Percentiles rank a stretch among this genome's conserved stretches.
phyloP scores from a whole-genome alignment of 495 filamentous ascomycete species.

The Barbatosphaeria neglecta region DNA sequence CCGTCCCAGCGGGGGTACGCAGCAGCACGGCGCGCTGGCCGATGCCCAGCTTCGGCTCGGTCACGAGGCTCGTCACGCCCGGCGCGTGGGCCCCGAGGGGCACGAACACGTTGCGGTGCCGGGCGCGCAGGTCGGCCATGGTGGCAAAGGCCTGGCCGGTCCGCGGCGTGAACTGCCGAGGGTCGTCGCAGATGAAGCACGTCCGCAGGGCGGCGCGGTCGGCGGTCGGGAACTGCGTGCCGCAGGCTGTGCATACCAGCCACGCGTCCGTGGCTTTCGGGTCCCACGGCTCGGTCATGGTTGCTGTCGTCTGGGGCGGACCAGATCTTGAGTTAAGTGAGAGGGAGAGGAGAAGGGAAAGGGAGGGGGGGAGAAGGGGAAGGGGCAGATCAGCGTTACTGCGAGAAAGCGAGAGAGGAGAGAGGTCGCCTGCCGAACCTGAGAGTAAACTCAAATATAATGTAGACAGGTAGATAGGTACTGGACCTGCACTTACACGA shows the following conservation, averaged over 20 bases:
- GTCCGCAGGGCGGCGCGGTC: constrained; percentile 28
- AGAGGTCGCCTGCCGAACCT: too few relatives aligned
- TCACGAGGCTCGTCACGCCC: constrained; percentile 42
- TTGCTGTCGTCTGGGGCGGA: neutral
- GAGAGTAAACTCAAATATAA: too few relatives aligned
- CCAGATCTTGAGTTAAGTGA: neutral
- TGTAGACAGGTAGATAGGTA: too few relatives aligned
- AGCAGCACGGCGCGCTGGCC: constrained; percentile 62
- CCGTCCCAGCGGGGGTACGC: constrained; percentile 45
- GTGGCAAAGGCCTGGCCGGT: constrained; percentile 51
- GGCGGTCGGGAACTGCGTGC: constrained; percentile 51
- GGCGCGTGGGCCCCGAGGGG: constrained; percentile 17
- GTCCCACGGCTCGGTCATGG: neutral
- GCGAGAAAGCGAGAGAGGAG: too few relatives aligned
- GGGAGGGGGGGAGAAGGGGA: neutral
- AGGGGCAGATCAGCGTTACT: too few relatives aligned
- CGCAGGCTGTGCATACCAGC: constrained; percentile 53
- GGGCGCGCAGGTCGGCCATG: constrained; percentile 21
- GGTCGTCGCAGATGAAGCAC: constrained; percentile 69
- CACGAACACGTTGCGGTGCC: constrained; percentile 31
- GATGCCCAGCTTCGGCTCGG: constrained; percentile 55
- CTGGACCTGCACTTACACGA: too few relatives aligned
- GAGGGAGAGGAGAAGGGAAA: neutral
- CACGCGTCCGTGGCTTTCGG: neutral
- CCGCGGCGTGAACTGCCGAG: constrained; percentile 56